These are phyloP conservation scores for Nitzschia sp. DNA, from an alignment of 108 stramenopile species.

Conservation along the genomic window DNA sequence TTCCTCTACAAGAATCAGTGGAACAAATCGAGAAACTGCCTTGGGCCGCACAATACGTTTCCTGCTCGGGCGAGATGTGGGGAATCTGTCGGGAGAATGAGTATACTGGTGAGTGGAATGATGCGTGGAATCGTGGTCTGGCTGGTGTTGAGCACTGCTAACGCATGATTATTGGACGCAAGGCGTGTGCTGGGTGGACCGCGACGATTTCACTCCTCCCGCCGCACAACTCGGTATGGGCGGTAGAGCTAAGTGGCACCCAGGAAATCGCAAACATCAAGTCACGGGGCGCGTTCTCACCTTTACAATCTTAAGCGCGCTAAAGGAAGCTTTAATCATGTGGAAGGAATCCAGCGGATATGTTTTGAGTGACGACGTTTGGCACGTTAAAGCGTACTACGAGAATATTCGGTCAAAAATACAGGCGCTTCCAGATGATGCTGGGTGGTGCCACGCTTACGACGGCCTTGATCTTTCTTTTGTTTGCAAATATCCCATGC, in stretches of 20 bases:
- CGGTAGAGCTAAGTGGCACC: slow-evolving; percentile 47
- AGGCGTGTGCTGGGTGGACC: slow-evolving; percentile 68
- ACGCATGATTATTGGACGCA: no score
- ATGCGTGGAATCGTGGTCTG: no score
- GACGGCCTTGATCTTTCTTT: background rate
- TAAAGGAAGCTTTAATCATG: slow-evolving; percentile 53
- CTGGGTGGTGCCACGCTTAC: slow-evolving; percentile 12
- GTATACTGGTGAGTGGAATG: slow-evolving; percentile 40
- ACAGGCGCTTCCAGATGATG: background rate
- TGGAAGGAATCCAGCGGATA: slow-evolving; percentile 49
- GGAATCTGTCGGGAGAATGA: slow-evolving; percentile 46
- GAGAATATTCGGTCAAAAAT: slow-evolving; percentile 39
- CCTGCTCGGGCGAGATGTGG: slow-evolving; percentile 40
- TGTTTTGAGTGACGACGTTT: slow-evolving; percentile 57
- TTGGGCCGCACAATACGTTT: slow-evolving; percentile 61
- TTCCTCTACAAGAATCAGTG: slow-evolving; percentile 33
- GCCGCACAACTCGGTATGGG: slow-evolving; percentile 27
- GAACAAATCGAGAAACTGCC: slow-evolving; percentile 46
- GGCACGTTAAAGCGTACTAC: slow-evolving; percentile 50
- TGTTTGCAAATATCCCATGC: slow-evolving; percentile 31
- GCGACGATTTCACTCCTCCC: slow-evolving; percentile 47
- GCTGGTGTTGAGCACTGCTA: no score
- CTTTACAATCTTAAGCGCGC: slow-evolving; percentile 53
- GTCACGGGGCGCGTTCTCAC: slow-evolving; percentile 58
- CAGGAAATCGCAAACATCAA: slow-evolving; percentile 71